A percentile compares a stretch with the other conserved stretches of the same genome.
phyloP scores from a whole-genome alignment of 176 grass and related monocot genomes.

The Juncus inflexus region DNA sequence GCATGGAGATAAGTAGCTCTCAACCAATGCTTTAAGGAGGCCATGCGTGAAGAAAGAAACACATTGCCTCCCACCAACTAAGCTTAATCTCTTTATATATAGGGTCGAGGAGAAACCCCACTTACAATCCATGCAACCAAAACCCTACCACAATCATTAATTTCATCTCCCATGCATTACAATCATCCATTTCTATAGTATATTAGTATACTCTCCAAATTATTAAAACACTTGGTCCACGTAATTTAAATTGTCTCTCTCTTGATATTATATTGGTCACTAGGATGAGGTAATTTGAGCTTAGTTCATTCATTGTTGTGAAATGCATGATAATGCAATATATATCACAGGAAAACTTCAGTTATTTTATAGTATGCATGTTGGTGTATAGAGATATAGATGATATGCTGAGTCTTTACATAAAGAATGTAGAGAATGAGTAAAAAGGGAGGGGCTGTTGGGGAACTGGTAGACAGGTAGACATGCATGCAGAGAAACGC shows the following conservation, averaged over 20 bases:
- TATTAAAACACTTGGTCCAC: neutral
- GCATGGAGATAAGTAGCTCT: constrained; percentile 31
- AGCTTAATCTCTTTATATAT: constrained; percentile 69
- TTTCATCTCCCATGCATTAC: constrained; percentile 30
- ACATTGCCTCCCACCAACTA: constrained; percentile 79
- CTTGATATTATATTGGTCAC: neutral
- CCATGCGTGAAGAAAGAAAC: constrained; percentile 38
- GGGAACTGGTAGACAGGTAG: constrained; percentile 56
- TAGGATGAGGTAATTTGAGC: neutral
- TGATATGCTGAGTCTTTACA: constrained; percentile 8
- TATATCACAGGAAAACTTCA: no score
- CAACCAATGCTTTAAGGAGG: constrained; percentile 49
- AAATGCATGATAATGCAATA: no score
- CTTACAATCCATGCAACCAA: constrained; percentile 50
- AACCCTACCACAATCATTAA: constrained; percentile 20
- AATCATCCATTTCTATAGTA: neutral
- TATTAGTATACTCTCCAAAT: neutral
- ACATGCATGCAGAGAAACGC: constrained; percentile 42
- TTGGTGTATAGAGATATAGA: neutral
- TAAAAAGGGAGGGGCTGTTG: constrained; percentile 56
- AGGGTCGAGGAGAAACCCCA: constrained; percentile 51
- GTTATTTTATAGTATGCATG: no score
- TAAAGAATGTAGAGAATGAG: constrained; percentile 34
- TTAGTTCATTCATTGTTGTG: no score
- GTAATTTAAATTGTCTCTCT: constrained; percentile 5